These are phyloP conservation scores for Fusarium pseudonygamai DNA, from an alignment of 2,329 filamentous ascomycete species.

Conservation along the genomic window DNA sequence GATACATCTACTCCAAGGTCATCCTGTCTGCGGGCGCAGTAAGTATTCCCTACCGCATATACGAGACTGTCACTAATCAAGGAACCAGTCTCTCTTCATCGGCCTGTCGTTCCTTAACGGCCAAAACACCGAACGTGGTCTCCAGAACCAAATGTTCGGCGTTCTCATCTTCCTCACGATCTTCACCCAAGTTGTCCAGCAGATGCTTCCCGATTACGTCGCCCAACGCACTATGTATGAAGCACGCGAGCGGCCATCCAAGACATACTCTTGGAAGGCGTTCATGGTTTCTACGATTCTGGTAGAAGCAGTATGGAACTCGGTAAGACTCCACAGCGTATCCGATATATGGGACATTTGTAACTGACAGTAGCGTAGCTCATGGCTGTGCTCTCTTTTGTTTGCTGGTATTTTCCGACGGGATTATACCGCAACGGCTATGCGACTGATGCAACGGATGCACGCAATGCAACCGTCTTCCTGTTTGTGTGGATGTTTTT, in stretches of 20 bases:
- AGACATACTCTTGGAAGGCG: slow-evolving; percentile 73
- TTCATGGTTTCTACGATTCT: slow-evolving; percentile 70
- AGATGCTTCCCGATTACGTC: slow-evolving; percentile 77
- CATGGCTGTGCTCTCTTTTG: slow-evolving; percentile 63
- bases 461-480: slow-evolving; percentile 69
- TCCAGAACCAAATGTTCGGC: slow-evolving; percentile 77
- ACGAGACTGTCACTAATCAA: neutral
- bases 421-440: slow-evolving; percentile 68
- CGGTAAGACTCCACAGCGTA: slow-evolving; percentile 53
- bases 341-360: rapidly evolving
- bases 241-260: slow-evolving; percentile 72
- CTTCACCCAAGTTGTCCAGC: slow-evolving; percentile 71
- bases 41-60: slow-evolving; percentile 37
- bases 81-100: slow-evolving; percentile 63
- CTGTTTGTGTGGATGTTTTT: slow-evolving; percentile 71
- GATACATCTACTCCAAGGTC: slow-evolving; percentile 69
- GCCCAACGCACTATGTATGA: slow-evolving; percentile 76
- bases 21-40: slow-evolving; percentile 39
- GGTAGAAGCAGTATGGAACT: slow-evolving; percentile 75
- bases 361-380: slow-evolving; percentile 35
- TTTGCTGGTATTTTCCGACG: slow-evolving; percentile 75
- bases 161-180: slow-evolving; percentile 78
- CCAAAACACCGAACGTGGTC: slow-evolving; percentile 67
- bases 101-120: slow-evolving; percentile 74
- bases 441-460: slow-evolving; percentile 55